phyloP scores from a whole-genome alignment of 2,329 filamentous ascomycete genomes.

The Clonostachys rhizophaga region DNA sequence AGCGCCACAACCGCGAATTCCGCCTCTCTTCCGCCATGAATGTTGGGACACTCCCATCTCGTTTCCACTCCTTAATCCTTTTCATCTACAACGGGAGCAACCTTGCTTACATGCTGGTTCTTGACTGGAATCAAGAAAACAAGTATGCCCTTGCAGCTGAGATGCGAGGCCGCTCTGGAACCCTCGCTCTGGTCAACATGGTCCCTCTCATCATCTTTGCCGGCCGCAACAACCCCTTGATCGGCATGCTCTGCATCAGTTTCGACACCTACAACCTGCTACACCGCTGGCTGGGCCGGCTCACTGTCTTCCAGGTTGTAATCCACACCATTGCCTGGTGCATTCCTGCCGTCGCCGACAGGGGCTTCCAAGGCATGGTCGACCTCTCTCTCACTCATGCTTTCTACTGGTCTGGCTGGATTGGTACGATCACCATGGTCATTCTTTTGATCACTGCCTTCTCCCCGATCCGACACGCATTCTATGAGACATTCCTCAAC shows the following conservation, averaged over 20 bases:
- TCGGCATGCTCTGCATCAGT: constrained; percentile 74
- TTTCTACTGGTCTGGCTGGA: constrained; percentile 63
- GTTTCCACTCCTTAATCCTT: constrained; percentile 56
- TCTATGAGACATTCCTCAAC: constrained; percentile 95
- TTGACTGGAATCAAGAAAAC: constrained; percentile 56
- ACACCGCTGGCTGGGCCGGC: constrained; percentile 71
- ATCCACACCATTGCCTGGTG: constrained; percentile 71
- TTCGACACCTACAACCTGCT: constrained; percentile 90
- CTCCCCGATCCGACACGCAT: constrained; percentile 83
- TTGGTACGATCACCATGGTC: constrained; percentile 56
- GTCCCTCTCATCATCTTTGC: constrained; percentile 86
- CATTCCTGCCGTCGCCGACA: constrained; percentile 63
- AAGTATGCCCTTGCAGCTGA: constrained; percentile 68
- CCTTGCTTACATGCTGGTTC: constrained; percentile 54
- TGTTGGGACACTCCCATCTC: constrained; percentile 59
- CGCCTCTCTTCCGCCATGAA: constrained; percentile 55
- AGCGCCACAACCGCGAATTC: constrained; percentile 65
- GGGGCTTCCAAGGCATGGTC: constrained; percentile 55
- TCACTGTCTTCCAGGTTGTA: constrained; percentile 63
- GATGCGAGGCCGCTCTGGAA: constrained; percentile 79
- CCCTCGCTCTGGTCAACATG: constrained; percentile 83
- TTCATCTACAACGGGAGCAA: constrained; percentile 55
- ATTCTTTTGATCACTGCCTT: constrained; percentile 66
- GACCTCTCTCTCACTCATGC: constrained; percentile 48
- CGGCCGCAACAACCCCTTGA: constrained; percentile 89